phyloP scores from a whole-genome alignment of 2,329 filamentous ascomycete genomes.

The Dothistroma septosporum region DNA sequence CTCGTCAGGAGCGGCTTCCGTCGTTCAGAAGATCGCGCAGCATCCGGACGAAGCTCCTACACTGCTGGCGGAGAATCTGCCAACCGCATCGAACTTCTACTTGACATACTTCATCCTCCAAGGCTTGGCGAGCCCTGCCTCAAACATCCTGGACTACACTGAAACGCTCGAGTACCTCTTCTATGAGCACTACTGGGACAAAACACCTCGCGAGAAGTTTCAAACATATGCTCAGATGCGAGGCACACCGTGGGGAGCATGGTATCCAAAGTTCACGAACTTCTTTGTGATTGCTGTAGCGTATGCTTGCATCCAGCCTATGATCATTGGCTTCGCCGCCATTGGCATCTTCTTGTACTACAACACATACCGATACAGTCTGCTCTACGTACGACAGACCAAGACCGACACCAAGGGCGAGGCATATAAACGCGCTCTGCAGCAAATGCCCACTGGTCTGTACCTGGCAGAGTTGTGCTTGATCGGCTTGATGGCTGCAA shows the following conservation, averaged over 20 bases:
- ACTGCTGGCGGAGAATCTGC: constrained; percentile 36
- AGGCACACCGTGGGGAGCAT: constrained; percentile 43
- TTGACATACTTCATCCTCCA: constrained; percentile 40
- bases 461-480: constrained; percentile 48
- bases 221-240: constrained; percentile 42
- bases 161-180: constrained; percentile 34
- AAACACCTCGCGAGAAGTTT: constrained; percentile 47
- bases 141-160: constrained; percentile 32
- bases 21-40: constrained; percentile 31
- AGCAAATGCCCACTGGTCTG: constrained; percentile 46
- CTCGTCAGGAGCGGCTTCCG: constrained; percentile 36
- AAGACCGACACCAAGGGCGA: constrained; percentile 47
- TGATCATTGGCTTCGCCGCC: constrained; percentile 45
- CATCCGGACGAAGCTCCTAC: constrained; percentile 32
- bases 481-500: constrained; percentile 43
- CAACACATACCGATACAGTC: constrained; percentile 47
- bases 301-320: constrained; percentile 48
- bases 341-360: constrained; percentile 45
- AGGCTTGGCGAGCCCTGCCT: constrained; percentile 32
- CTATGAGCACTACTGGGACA: constrained; percentile 34
- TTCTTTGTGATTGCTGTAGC: constrained; percentile 43
- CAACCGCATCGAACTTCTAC: constrained; percentile 41
- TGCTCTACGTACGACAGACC: constrained; percentile 46
- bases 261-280: constrained; percentile 47
- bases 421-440: constrained; percentile 45